Evolutionary conservation across 139 green algal species (phyloP), one percentile per base, ranked within the genome.

Genomic region (Chlorella sp.): DNA sequence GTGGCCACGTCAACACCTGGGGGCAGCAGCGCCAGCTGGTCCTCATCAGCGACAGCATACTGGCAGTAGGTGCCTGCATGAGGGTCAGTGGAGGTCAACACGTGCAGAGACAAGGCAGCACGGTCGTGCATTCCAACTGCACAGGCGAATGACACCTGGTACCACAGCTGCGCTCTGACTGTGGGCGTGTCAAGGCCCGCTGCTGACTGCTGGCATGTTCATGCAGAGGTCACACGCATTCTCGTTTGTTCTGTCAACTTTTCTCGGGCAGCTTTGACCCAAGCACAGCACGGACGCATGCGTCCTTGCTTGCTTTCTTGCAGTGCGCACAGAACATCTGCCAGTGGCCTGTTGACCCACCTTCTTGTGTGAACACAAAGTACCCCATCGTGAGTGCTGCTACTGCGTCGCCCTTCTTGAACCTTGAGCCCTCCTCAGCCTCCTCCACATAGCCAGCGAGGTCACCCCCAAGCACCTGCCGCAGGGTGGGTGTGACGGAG

Each of bases 391-490:
- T 75, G 27, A 75, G 60, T 49, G 70, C 70, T 5, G 59, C 59
- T 3, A 75, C 70, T 5, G 31, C 55, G 35, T 75, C 60, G 35
- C 60, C 70, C 20, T 67, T 24, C 29, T 75, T 75, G 35, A 70
- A 75, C 10, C 26, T 17, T 32, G 60, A 70, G 20, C 70, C 51
- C 30, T 67, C 59, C 32, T 75, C 70, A 33, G 70, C 70, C 36
- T 61, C 70, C 29, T 33, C 70, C 26, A 75, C 70, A 32, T 69
- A 51, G 26, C 70, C 70, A 36, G 70, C 70, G 31, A 75, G 32
- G 35, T 75, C 70, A 49, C 70, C 70, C 34, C 70, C 70, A 3
- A 70, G n/a, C n/a, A n/a, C n/a, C n/a, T n/a, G n/a, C n/a, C n/a
- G n/a, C n/a, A n/a, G n/a, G n/a, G n/a, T n/a, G n/a, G n/a, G n/a